Evolutionary conservation across 2,329 filamentous ascomycete genomes (phyloP), one percentile per base, ranked within the genome.

Genomic region (Ophiobolus disseminans): DNA sequence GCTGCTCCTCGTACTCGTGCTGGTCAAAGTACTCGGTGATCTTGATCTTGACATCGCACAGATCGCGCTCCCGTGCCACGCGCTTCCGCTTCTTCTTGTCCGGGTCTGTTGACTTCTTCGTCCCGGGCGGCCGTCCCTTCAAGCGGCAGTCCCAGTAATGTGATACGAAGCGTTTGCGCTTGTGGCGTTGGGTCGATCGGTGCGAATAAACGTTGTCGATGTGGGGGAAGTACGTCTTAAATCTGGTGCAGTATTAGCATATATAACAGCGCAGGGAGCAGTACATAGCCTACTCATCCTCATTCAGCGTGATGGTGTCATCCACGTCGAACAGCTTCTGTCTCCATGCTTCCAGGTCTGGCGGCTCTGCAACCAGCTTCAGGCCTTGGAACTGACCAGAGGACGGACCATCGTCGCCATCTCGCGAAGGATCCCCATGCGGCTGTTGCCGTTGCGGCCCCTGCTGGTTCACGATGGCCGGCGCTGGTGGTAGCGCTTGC

Each of bases 41-140:
- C 71, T 91, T 92, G 70, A 92, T 91, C 74, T 92, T 92, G 56
- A 92, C 89, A 70, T 92, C 88, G 69, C 89, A 93, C n/a, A 91
- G 79, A 73, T 91, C 87, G 10, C 87, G 80, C 70, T 89, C 85
- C 32, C 89, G 80, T n/a, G 86, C 86, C 26, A 82, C 85, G 20
- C 89, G 85, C 73, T 90, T 91, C 28, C 89, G 82, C 72, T 91
- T 91, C 79, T 90, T 91, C 77, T 91, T 91, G 68, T 85, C 86
- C 0, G 89, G 89, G 61, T 92, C 88, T 37, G 88, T 84, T 1
- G 87, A 89, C 69, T 92, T 91, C 50, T 87, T 86, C 3, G 89
- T 92, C 22, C 89, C 89, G 0, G 89, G 86, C 0, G 89, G 88
- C 0, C 89, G 82, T 19, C 89, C 89, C 73, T 92, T 92, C 65